phyloP scores from a whole-genome alignment of 371 early-diverging fungal genomes.

The Choanephora cucurbitarum region DNA sequence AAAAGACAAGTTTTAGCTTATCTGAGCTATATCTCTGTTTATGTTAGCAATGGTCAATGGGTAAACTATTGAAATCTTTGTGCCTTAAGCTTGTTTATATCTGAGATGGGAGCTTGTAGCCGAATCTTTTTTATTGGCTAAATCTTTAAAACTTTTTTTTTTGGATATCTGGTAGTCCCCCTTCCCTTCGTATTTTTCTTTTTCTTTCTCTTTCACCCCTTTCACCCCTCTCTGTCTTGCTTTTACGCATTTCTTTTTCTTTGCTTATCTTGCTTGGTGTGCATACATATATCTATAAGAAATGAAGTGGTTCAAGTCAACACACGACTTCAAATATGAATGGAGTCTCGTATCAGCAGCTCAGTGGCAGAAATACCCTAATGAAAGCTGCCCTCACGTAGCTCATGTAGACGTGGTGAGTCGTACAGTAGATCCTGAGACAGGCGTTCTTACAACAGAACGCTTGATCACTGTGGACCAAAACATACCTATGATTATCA shows the following conservation, averaged over 20 bases:
- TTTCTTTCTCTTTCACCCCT: too few relatives aligned
- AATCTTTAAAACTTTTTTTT: background rate
- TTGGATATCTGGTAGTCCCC: background rate
- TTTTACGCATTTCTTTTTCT: too few relatives aligned
- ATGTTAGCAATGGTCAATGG: too few relatives aligned
- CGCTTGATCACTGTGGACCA: constrained; percentile 85
- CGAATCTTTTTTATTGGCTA: background rate
- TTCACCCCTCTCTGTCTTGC: too few relatives aligned
- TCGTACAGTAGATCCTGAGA: constrained; percentile 75
- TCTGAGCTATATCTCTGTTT: too few relatives aligned
- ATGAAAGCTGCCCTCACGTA: constrained; percentile 85
- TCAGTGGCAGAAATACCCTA: constrained; percentile 95
- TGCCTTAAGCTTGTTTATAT: too few relatives aligned
- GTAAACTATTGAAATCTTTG: too few relatives aligned
- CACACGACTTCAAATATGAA: constrained; percentile 66
- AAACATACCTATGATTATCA: constrained; percentile 71
- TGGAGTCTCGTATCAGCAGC: constrained; percentile 87
- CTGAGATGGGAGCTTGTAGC: too few relatives aligned
- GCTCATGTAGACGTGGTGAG: constrained; percentile 84
- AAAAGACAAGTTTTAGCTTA: too few relatives aligned
- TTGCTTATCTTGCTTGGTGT: too few relatives aligned
- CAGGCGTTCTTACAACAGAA: constrained; percentile 83
- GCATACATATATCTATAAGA: too few relatives aligned
- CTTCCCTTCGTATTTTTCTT: background rate
- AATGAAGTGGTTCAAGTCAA: constrained; percentile 77